Conservation (phyloP, 495 filamentous ascomycete species). For the Aspergillus egyptiacus region DNA sequence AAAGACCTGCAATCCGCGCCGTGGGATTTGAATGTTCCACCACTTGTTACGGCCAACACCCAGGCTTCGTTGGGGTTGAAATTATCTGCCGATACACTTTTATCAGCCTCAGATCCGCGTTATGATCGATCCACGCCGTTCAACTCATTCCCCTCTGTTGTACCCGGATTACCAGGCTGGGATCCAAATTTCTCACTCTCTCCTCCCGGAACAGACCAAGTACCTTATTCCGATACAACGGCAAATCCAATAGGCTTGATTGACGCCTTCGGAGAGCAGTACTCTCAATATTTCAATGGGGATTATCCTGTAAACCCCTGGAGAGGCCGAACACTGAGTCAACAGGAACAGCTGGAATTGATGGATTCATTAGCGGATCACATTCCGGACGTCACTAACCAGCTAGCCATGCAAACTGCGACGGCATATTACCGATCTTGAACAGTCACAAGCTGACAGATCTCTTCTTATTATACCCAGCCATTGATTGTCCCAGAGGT, state of each 20-base stretch:
- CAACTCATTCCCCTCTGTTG: conserved; percentile 40
- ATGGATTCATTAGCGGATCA: conserved; percentile 61
- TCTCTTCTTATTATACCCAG: neutral
- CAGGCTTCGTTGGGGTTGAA: conserved; percentile 22
- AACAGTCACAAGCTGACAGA: neutral
- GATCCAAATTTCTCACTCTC: conserved; percentile 40
- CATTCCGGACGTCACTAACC: conserved; percentile 46
- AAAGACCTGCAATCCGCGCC: conserved; percentile 20
- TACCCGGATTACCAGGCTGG: conserved; percentile 45
- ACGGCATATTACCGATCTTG: conserved; percentile 52
- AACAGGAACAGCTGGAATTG: conserved; percentile 65
- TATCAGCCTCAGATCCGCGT: conserved; percentile 25
- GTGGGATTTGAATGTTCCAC: conserved; percentile 18
- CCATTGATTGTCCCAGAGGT: neutral
- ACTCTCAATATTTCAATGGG: conserved; percentile 46
- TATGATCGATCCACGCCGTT: conserved; percentile 41
- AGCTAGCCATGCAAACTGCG: conserved; percentile 49
- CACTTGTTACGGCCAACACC: conserved; percentile 13
- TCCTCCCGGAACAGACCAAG: conserved; percentile 36
- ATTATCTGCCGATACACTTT: conserved; percentile 17
- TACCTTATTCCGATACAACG: conserved; percentile 35
- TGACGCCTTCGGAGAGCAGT: conserved; percentile 40
- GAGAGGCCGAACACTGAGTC: conserved; percentile 59
- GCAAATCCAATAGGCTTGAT: conserved; percentile 40
- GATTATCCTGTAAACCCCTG: conserved; percentile 39